These are phyloP conservation scores for Graphium sp. DNA, from an alignment of 2,329 filamentous ascomycete species.

Conservation along the genomic window DNA sequence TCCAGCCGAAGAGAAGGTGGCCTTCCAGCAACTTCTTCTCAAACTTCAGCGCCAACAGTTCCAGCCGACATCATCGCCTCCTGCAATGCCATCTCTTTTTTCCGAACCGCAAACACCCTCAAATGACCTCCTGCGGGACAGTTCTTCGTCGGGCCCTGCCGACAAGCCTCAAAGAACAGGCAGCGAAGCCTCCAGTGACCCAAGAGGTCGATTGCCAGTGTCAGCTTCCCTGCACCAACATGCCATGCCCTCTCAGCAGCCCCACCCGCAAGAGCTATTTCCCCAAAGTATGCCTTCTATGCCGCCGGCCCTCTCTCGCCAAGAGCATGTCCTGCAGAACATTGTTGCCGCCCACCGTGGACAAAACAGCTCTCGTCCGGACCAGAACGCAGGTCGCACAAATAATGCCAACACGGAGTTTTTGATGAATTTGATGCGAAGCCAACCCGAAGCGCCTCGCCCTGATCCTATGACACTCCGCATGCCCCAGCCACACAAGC, in stretches of 20 bases:
- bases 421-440: slow-evolving; percentile 65
- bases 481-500: slow-evolving; percentile 32
- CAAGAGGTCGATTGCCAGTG: no score
- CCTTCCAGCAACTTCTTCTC: slow-evolving; percentile 65
- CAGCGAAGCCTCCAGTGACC: not conserved
- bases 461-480: slow-evolving; percentile 30
- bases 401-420: slow-evolving; percentile 63
- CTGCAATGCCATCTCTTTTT: slow-evolving; percentile 12
- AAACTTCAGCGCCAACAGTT: slow-evolving; percentile 54
- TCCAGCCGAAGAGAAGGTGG: slow-evolving; percentile 60
- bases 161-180: no score
- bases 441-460: slow-evolving; percentile 28
- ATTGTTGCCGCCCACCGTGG: slow-evolving; percentile 39
- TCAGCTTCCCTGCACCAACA: no score
- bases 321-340: slow-evolving; percentile 45
- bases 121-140: no score
- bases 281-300: slow-evolving; percentile 31
- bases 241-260: slow-evolving; percentile 10
- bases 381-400: slow-evolving; percentile 22
- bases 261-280: slow-evolving; percentile 21
- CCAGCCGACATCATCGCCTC: slow-evolving; percentile 23
- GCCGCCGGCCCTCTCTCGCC: slow-evolving; percentile 26
- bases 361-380: slow-evolving; percentile 27
- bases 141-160: slow-evolving; percentile 6
- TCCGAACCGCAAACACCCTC: slow-evolving; percentile 11